phyloP scores from a whole-genome alignment of 768 basidiomycete species.

The Macrolepiota fuliginosa region DNA sequence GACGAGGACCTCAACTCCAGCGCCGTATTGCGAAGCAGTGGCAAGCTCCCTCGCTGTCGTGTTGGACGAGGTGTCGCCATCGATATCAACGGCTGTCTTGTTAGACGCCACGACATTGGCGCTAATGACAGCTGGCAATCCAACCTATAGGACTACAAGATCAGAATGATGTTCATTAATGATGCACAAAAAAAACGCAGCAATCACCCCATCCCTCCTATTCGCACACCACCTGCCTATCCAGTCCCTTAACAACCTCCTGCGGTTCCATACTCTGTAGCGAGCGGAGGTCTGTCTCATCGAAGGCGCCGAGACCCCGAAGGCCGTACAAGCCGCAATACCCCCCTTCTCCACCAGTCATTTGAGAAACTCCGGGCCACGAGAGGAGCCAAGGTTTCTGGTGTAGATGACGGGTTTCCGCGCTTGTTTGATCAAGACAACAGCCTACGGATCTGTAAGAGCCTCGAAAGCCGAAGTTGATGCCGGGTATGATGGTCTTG shows the following conservation, averaged over 20 bases:
- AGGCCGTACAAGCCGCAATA: too few relatives aligned
- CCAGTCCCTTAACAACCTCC: constrained; percentile 92
- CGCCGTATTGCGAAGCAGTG: constrained; percentile 87
- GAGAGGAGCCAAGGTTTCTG: constrained; percentile 82
- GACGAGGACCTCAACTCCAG: constrained; percentile 92
- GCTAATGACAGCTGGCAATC: constrained; percentile 90
- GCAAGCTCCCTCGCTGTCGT: constrained; percentile 99
- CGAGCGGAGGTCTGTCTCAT: constrained; percentile 92
- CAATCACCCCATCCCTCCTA: constrained; percentile 81
- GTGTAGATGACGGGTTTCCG: constrained; percentile 91
- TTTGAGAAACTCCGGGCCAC: constrained; percentile 82
- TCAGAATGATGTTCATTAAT: constrained; percentile 8
- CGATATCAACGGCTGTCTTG: constrained; percentile 93
- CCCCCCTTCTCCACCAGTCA: constrained; percentile 81
- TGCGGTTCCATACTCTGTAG: constrained; percentile 88
- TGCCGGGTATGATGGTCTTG: constrained; percentile 83
- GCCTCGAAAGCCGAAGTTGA: constrained; percentile 67
- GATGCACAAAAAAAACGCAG: too few relatives aligned
- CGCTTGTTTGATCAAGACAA: constrained; percentile 87
- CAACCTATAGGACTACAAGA: constrained; percentile 54
- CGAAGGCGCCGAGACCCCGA: too few relatives aligned
- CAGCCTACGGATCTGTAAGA: constrained; percentile 69
- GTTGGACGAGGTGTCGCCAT: constrained; percentile 97
- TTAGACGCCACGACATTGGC: constrained; percentile 95
- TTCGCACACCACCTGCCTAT: constrained; percentile 74